Conservation (phyloP, 106 monocot species). For the Chionographis japonica region DNA sequence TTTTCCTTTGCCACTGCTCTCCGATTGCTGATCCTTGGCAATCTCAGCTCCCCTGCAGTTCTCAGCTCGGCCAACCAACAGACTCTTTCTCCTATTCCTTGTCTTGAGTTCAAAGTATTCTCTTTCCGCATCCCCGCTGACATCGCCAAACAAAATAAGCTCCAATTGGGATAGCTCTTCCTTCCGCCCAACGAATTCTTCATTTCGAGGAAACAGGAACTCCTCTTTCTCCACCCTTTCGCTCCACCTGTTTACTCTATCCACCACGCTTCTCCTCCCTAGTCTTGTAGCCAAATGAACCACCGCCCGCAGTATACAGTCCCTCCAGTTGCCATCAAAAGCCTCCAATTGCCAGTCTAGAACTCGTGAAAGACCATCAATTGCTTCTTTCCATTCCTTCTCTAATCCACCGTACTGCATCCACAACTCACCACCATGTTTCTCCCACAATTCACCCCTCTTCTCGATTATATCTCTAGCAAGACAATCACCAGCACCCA, state of each 20-base stretch:
- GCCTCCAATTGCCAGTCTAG: slow-evolving; percentile 76
- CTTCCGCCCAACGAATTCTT: slow-evolving; percentile 71
- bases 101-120: slow-evolving; percentile 87
- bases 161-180: slow-evolving; percentile 87
- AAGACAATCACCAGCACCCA: slow-evolving; percentile 64
- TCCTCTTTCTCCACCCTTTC: slow-evolving; percentile 74
- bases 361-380: slow-evolving; percentile 63
- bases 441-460: slow-evolving; percentile 91
- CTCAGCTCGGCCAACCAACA: slow-evolving; percentile 15
- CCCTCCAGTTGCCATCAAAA: slow-evolving; percentile 83
- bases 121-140: slow-evolving; percentile 74
- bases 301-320: slow-evolving; percentile 67
- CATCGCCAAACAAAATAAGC: slow-evolving; percentile 85
- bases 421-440: slow-evolving; percentile 87
- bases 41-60: slow-evolving; percentile 18
- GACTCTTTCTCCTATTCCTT: slow-evolving; percentile 29
- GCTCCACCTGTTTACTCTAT: slow-evolving; percentile 75
- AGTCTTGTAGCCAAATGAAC: slow-evolving; percentile 61
- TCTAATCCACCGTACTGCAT: slow-evolving; percentile 75
- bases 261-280: slow-evolving; percentile 71
- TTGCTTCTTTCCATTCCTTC: slow-evolving; percentile 80
- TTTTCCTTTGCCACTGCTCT: slow-evolving; percentile 70
- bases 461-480: slow-evolving; percentile 84
- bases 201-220: slow-evolving; percentile 73
- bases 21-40: slow-evolving; percentile 25